Evolutionary conservation across 2,329 filamentous ascomycete genomes (phyloP), one percentile per base, ranked within the genome.

Genomic region (Arachnomyces sp.): DNA sequence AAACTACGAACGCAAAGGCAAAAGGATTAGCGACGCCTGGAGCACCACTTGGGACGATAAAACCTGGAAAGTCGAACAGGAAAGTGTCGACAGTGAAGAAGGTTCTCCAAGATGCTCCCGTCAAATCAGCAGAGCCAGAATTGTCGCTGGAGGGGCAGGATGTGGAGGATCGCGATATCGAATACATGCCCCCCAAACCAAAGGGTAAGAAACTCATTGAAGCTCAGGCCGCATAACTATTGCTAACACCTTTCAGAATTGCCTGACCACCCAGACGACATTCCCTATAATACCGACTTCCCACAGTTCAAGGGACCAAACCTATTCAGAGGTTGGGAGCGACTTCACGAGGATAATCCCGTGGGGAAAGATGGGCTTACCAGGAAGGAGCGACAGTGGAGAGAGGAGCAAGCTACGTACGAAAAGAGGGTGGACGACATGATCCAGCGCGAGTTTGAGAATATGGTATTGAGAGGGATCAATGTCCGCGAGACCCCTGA

Each of bases 1-100:
- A 98, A 65, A 96, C 90, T 1, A 96, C 92, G 38, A 98, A 98
- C 62, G 87, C 85, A 39, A 96, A 94, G 69, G 76, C 81, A 44
- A 77, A 72, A 57, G 73, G 71, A 36, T 74, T 79, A 49, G 80
- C 83, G 47, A 81, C 79, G 3, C 76, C 76, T 5, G 80, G 76
- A 20, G 80, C 75, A 25, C 82, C 80, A 52, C 68, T 67, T 43
- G 68, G 71, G 15, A 70, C 73, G 31, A 71, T 73, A 35, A 77
- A 80, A 43, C 63, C 75, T 36, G 79, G 81, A 47, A 82, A 80
- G 61, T 77, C 77, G 1, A 73, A 77, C 42, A 61, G 68, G 13
- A 80, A 77, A 47, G 74, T 70, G 7, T 72, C 74, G 3, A 81
- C 76, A 12, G 68, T 71, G 3, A 79, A 81, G 42, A 75, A 73